Evolutionary conservation across 139 green algal genomes (phyloP), one percentile per base, ranked within the genome.

Genomic region (Chlorella sp.): DNA sequence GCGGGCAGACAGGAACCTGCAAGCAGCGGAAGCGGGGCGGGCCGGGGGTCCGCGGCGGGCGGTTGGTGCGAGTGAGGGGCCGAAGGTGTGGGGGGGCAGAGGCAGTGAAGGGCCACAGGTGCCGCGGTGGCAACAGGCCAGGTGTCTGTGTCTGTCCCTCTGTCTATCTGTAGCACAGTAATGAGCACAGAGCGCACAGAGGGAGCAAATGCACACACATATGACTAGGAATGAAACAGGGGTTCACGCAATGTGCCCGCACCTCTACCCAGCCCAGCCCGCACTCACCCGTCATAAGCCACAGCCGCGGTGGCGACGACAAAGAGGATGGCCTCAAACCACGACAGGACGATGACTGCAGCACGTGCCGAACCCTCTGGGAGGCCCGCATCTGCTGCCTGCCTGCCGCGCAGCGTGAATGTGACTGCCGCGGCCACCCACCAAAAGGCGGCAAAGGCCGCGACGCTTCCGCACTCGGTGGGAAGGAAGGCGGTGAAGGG

Each of bases 321-420:
- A 36, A 76, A 89, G 0, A 71, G 40, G 32, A 22, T 42, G 26
- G 83, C 34, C 73, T 84, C n/a, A 9, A 83, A 2, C 85, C 85
- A 89, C 5, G 48, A 84, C 15, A 89, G 34, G 2, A 73, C 85
- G 32, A 76, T 39, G 37, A 89, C 85, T 4, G 73, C 85, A n/a
- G 0, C 19, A 2, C 85, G 85, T 22, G 71, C 85, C 5, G 39
- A 71, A 21, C 22, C 34, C 42, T 71, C 71, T 7, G 85, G 85
- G 32, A 84, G 73, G 21, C 85, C 85, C 0, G 42, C 48, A 24
- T 84, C 48, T 24, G 32, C 34, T 1, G 85, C 85, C 57, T 89
- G 48, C n/a, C 53, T 22, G 71, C 71, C 85, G 42, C 85, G 85
- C 32, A 37, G 26, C 28, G 82, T 75, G 34, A 73, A 42, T 0